Base-by-base conservation (phyloP, 345 rosid genomes). In the Eucalyptus regnans region DNA sequence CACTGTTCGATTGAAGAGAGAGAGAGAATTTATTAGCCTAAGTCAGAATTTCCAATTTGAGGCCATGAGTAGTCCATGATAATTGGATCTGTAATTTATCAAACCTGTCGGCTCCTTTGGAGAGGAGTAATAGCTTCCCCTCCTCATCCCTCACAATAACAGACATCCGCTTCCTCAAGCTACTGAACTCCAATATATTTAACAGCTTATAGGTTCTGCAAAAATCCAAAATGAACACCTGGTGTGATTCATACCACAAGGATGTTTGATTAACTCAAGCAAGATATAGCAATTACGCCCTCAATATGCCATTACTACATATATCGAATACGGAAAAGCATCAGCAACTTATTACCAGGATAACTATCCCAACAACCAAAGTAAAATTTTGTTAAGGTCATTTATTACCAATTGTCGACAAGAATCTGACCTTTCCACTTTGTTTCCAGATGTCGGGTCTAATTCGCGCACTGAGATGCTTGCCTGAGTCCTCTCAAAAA, bases 21-120 rank as follows among this genome's bases (percentile, higher is more conserved):
- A 68, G 62, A 86, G 13, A 86, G 64, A 56, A 48, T 54, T 31
- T n/a, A 86, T 56, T 16, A 54, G 37, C 50, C 8, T 22, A 60
- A 58, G 54, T 46, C 56, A 27, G 41, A 49, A n/a, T 49, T 85
- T 31, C 46, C 2, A 27, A 85, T 51, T 85, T 27, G 8, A 85
- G 56, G 41, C 41, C 56, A 25, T 85, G 41, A 49, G 56, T 49
- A 49, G 20, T 49, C 56, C 51, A 85, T 85, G 56, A 46, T 48
- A 9, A 86, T n/a, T 86, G 31, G 88, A 89, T 71, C 46, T 86
- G 23, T n/a, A 88, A 88, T 51, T 41, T 90, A 76, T 87, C 95
- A n/a, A 89, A 96, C 99, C 99, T 96, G 95, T 97, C 99, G 18
- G 99, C 99, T 13, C 99, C 99, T 96, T 97, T 97, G 89, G 96